Evolutionary conservation across 257 asterid species (phyloP).

Genomic region (Penstemon eatonii): DNA sequence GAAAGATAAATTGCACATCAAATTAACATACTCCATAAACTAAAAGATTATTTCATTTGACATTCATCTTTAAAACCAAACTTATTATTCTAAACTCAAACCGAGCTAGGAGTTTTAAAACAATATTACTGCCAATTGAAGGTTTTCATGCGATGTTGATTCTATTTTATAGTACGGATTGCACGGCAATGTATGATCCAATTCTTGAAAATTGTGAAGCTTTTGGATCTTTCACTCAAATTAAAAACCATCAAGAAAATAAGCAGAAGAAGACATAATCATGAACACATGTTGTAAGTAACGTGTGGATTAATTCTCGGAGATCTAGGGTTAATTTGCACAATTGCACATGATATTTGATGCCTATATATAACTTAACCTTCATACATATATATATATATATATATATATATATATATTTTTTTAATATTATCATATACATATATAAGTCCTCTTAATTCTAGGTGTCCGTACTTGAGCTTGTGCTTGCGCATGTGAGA

Average conservation of each 20-base stretch:
- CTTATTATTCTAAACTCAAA: neutral
- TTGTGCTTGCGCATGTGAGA: too few relatives aligned
- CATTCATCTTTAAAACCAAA: neutral
- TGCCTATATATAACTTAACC: neutral
- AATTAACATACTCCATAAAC: too few relatives aligned
- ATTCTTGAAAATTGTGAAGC: neutral
- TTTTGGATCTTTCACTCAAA: slow-evolving; percentile 2
- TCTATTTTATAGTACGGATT: slow-evolving; percentile 41
- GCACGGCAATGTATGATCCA: slow-evolving; percentile 35
- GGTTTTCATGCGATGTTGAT: slow-evolving; percentile 34
- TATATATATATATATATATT: too few relatives aligned
- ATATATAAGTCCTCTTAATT: too few relatives aligned
- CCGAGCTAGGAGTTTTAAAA: neutral
- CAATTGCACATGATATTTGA: slow-evolving; percentile 8
- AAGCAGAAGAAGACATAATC: neutral
- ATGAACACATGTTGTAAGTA: slow-evolving; percentile 8
- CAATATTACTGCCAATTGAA: neutral
- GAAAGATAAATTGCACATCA: too few relatives aligned
- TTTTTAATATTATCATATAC: too few relatives aligned
- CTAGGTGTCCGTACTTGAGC: too few relatives aligned
- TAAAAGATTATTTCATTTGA: neutral
- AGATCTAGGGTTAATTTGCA: slow-evolving; percentile 12
- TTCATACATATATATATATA: too few relatives aligned
- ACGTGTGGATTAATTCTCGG: slow-evolving; percentile 9
- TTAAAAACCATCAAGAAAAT: neutral